Percentiles rank a stretch among this genome's conserved stretches.
Conservation (phyloP, 129 eudicot species). For the Tanacetum coccineum region DNA sequence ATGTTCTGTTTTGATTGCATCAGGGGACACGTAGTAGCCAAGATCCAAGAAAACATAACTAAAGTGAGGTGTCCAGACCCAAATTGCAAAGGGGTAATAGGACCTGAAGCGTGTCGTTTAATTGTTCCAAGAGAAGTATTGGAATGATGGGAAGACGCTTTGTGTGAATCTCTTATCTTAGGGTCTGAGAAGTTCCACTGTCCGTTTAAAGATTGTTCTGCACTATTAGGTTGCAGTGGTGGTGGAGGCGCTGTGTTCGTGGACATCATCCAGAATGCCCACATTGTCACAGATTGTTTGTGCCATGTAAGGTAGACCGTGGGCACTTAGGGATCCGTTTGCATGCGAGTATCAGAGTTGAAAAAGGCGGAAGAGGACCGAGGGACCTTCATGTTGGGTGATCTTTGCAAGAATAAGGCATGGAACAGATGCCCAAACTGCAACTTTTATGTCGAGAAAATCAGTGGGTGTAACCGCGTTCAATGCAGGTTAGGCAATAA, state of each 20-base stretch:
- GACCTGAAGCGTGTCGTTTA: constrained; percentile 23
- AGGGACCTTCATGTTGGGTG: constrained; percentile 30
- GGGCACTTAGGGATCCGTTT: constrained; percentile 43
- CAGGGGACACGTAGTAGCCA: constrained; percentile 33
- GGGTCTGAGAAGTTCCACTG: constrained; percentile 45
- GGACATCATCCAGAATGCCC: constrained; percentile 50
- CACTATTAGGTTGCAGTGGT: constrained; percentile 39
- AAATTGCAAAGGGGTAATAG: constrained; percentile 24
- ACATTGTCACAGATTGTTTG: constrained; percentile 44
- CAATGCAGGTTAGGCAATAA: no score
- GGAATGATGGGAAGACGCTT: constrained; percentile 44
- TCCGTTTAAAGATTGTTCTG: constrained; percentile 58
- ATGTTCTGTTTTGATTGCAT: constrained; percentile 40
- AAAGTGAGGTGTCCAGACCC: constrained; percentile 33
- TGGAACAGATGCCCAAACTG: constrained; percentile 56
- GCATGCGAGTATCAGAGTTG: constrained; percentile 38
- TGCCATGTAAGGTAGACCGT: constrained; percentile 45
- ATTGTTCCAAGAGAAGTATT: constrained; percentile 31
- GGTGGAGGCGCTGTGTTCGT: constrained; percentile 19
- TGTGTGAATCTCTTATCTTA: constrained; percentile 32
- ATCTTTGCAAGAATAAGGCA: constrained; percentile 38
- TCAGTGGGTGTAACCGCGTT: no score
- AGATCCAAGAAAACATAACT: constrained; percentile 28
- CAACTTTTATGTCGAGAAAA: no score
- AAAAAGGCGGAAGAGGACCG: constrained; percentile 26